Base-by-base conservation (phyloP, 352 stramenopile genomes). In the Bremia lactucae region DNA sequence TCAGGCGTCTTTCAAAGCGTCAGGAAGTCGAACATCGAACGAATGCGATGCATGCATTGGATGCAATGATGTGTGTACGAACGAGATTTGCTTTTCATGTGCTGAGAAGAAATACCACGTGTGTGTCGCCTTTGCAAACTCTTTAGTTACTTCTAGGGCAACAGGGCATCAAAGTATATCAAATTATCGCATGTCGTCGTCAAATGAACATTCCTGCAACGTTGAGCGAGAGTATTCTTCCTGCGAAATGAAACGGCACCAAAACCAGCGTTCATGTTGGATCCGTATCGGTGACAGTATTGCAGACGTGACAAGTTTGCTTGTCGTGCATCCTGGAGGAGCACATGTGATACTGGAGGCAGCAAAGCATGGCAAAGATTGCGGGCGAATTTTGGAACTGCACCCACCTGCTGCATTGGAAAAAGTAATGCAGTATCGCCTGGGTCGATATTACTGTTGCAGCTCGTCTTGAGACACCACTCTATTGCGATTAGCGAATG, bases 251-350 rank as follows among this genome's bases (percentile, higher is more conserved):
- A 55, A 60, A 21, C 72, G 81, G 14, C 90, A 97, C 46, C 75
- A 81, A 44, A 78, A 49, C 6, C 46, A 63, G 18, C 65, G 69
- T 1, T 96, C 87, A 10, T 94, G 84, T 45, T 97, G 92, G 92
- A 73, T 97, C 33, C 54, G 96, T 8, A 71, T 85, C 7, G 75
- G 83, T n/a, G 68, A 76, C 26, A 62, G 67, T 36, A 79, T 97
- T 15, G 97, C 94, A 49, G 87, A 97, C 59, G 86, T 91, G 15
- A 97, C 89, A 1, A 65, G 83, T 18, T 80, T 96, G 48, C 70
- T 97, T 18, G 52, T 59, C 6, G 70, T 73, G 0, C 89, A 97
- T 58, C 87, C 89, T 7, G 91, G 87, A 3, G 91, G 89, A 0
- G 76, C 72, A 37, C 55, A 79, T 28, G 61, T 74, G 15, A 47